phyloP scores from a whole-genome alignment of 2,329 filamentous ascomycete genomes.

The Colletotrichum endophyticum region DNA sequence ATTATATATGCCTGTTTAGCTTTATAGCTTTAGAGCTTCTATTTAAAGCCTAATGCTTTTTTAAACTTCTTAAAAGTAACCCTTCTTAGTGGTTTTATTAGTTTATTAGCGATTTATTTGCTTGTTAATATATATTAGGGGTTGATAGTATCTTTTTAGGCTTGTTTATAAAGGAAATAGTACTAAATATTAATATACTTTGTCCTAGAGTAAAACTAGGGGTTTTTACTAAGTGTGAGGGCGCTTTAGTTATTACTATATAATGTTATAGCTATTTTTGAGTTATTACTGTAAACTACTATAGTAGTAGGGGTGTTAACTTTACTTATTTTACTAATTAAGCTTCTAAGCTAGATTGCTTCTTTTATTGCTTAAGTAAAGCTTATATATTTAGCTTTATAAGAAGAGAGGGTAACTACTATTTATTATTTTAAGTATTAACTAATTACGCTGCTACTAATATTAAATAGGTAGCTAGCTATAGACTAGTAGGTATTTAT shows the following conservation, averaged over 20 bases:
- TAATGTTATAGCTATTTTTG: not conserved
- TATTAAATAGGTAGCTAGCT: not conserved
- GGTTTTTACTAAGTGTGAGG: not conserved
- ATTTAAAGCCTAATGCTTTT: not conserved
- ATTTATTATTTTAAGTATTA: not conserved
- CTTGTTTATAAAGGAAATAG: not conserved
- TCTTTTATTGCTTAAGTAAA: not conserved
- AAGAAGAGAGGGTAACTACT: not conserved
- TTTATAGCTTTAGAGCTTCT: not conserved
- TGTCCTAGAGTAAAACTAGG: not conserved
- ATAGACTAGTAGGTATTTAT: not conserved
- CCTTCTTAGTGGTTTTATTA: not conserved
- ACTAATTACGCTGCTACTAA: not conserved
- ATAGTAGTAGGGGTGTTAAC: not conserved
- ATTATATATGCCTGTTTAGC: not conserved
- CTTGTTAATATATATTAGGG: not conserved
- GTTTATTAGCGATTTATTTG: not conserved
- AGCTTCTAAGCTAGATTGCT: not conserved
- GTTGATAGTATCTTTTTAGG: not conserved
- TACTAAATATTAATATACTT: not conserved
- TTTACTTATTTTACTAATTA: not conserved
- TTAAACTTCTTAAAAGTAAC: not conserved
- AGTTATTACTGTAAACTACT: not conserved
- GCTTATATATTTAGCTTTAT: not conserved
- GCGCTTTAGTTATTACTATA: not conserved